Percentiles rank a stretch among this genome's conserved stretches.
These are phyloP conservation scores for Rhexocercosporidium sp. DNA, from an alignment of 2,329 filamentous ascomycete species.

Conservation along the genomic window DNA sequence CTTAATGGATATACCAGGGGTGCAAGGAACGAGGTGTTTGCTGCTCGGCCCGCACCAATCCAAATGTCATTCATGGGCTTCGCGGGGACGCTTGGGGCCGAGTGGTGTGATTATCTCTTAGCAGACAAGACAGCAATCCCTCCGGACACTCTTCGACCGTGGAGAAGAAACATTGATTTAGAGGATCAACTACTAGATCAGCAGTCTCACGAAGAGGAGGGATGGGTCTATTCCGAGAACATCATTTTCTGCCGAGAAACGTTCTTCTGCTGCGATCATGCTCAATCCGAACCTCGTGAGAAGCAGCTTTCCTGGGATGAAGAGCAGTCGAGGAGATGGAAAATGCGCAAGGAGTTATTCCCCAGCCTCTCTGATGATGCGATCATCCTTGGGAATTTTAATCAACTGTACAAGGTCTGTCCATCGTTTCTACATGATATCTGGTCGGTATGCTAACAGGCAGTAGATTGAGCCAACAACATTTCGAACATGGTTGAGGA, in stretches of 20 bases:
- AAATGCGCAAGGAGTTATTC: conserved; percentile 92
- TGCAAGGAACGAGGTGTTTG: conserved; percentile 97
- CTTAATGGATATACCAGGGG: conserved; percentile 98
- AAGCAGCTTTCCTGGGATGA: conserved; percentile 77
- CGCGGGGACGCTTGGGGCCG: conserved; percentile 90
- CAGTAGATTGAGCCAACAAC: conserved; percentile 91
- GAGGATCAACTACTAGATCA: conserved; percentile 73
- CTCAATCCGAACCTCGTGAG: conserved; percentile 83
- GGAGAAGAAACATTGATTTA: conserved; percentile 74
- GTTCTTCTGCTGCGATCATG: conserved; percentile 97
- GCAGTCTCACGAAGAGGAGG: conserved; percentile 63
- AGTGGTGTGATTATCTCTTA: conserved; percentile 98
- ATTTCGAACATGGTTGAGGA: conserved; percentile 93
- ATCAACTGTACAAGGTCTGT: conserved; percentile 94
- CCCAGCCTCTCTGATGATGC: conserved; percentile 80
- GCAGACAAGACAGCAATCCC: conserved; percentile 90
- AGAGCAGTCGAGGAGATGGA: conserved; percentile 83
- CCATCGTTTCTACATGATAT: background rate
- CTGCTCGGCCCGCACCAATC: conserved; percentile 89
- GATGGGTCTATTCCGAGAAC: conserved; percentile 97
- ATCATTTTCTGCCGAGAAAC: conserved; percentile 93
- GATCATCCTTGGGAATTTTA: conserved; percentile 96
- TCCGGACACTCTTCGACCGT: conserved; percentile 77
- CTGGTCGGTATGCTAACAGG: background rate
- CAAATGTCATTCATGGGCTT: conserved; percentile 99